Evolutionary conservation across 345 rosid genomes (phyloP).

Genomic region (Linum trigynum): DNA sequence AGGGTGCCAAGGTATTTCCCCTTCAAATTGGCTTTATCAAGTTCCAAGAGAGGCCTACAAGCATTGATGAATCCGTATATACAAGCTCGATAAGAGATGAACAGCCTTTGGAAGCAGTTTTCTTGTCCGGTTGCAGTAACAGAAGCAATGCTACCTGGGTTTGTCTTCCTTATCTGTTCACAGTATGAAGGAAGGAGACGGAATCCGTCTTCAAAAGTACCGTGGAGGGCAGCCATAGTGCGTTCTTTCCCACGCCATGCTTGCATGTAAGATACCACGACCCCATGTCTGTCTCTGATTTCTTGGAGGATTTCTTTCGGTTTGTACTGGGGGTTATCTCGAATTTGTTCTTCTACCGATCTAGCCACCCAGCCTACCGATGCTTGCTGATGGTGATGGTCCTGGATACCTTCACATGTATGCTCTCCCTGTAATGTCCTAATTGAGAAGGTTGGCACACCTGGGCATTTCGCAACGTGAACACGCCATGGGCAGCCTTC

Average conservation of each 20-base stretch:
- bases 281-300: slow-evolving; percentile 92
- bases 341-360: slow-evolving; percentile 83
- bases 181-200: slow-evolving; percentile 83
- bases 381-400: slow-evolving; percentile 97
- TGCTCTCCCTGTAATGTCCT: slow-evolving; percentile 89
- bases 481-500: slow-evolving; percentile 99
- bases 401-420: slow-evolving; percentile 89
- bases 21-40: slow-evolving; percentile 81
- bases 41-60: slow-evolving; percentile 90
- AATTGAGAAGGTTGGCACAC: slow-evolving; percentile 72
- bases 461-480: slow-evolving; percentile 95
- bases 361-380: slow-evolving; percentile 99
- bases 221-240: slow-evolving; percentile 98
- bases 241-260: slow-evolving; percentile 99
- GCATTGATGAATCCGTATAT: slow-evolving; percentile 85
- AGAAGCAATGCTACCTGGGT: slow-evolving; percentile 89
- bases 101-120: slow-evolving; percentile 91
- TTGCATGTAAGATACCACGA: slow-evolving; percentile 98
- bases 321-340: slow-evolving; percentile 92
- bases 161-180: slow-evolving; percentile 69
- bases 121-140: slow-evolving; percentile 76
- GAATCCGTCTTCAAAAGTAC: slow-evolving; percentile 96
- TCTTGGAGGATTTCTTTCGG: slow-evolving; percentile 95
- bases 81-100: slow-evolving; percentile 77
- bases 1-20: slow-evolving; percentile 86